Base-by-base conservation (phyloP, 78 protist genomes). In the Dictyostelium firmibasis region DNA sequence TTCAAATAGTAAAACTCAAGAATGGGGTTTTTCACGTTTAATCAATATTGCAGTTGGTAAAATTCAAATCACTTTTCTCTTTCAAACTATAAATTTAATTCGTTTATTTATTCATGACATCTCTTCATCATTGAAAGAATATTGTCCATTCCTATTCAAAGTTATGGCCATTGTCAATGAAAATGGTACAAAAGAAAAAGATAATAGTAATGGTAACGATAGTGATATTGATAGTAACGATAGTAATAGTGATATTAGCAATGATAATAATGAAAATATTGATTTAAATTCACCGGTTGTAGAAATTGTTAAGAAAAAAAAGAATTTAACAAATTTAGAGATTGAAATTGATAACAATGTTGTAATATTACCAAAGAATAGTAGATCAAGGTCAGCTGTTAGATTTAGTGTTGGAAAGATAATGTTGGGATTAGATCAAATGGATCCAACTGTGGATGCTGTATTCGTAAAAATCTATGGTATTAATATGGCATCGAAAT, bases 71-170 rank as follows among this genome's bases (percentile, higher is more conserved):
- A 62, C 78, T 7, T 69, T 89, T 0, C 64, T 89, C 1, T 35
- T 77, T 33, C 94, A 89, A 70, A 89, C 94, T n/a, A 89, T 89
- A 38, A 81, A 81, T 81, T 35, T 38, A 20, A 47, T 89, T 35
- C 62, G 84, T 6, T 25, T 64, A 25, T 89, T 41, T 36, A 18
- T 78, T 5, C 23, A 44, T 81, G 94, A 89, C 53, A 77, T 89
- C 1, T 9, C 25, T 35, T 6, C n/a, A 8, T 38, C 78, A n/a
- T 23, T 81, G 3, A 78, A 89, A 70, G 44, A 38, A 47, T 27
- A 67, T 47, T 89, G 83, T 38, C 84, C 94, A 47, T 79, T 84
- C 25, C 36, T 89, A 25, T 89, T 82, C 10, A 29, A 78, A 43
- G 53, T 69, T 20, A 81, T 89, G 20, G 81, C 84, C 36, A 75